These are phyloP conservation scores for Cyanidiococcus yangmingshanensis DNA, from an alignment of 23 red algal species.

Conservation along the genomic window DNA sequence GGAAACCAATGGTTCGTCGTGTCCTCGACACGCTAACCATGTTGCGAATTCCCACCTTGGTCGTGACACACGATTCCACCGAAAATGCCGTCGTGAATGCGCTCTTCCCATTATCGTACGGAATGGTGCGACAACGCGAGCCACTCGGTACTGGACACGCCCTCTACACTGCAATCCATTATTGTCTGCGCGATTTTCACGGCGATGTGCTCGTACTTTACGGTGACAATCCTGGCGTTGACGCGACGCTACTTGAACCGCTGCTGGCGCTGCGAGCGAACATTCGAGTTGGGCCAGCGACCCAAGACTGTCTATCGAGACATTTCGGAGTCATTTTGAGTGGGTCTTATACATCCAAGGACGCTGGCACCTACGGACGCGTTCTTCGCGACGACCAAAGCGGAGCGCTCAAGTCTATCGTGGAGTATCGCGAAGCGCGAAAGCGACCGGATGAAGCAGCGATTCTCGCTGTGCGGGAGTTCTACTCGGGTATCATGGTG, in stretches of 20 bases:
- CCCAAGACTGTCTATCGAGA: not conserved
- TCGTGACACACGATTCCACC: constrained; percentile 48
- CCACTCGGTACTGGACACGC: constrained; percentile 86
- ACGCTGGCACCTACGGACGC: constrained; percentile 53
- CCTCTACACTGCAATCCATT: constrained; percentile 38
- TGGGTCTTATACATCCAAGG: not conserved
- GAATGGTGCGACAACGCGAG: constrained; percentile 36
- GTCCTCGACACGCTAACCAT: constrained; percentile 38
- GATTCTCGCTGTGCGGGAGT: constrained; percentile 46
- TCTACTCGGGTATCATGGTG: constrained; percentile 92
- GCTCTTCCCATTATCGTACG: not conserved
- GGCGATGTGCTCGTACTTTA: constrained; percentile 77
- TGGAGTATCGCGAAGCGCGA: not conserved
- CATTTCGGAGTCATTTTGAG: not conserved
- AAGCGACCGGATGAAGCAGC: constrained; percentile 29
- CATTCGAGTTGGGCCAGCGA: not conserved
- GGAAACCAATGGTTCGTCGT: constrained; percentile 53
- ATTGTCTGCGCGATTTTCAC: constrained; percentile 34
- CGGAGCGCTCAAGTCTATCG: constrained; percentile 23
- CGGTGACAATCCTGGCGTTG: constrained; percentile 87
- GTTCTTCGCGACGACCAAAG: constrained; percentile 66
- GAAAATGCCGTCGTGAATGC: constrained; percentile 36
- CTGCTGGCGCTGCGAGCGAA: constrained; percentile 17
- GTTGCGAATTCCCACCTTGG: constrained; percentile 37
- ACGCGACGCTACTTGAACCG: constrained; percentile 37